Conservation (phyloP, 1,284 basidiomycete species). For the Trichosporon faecale region DNA sequence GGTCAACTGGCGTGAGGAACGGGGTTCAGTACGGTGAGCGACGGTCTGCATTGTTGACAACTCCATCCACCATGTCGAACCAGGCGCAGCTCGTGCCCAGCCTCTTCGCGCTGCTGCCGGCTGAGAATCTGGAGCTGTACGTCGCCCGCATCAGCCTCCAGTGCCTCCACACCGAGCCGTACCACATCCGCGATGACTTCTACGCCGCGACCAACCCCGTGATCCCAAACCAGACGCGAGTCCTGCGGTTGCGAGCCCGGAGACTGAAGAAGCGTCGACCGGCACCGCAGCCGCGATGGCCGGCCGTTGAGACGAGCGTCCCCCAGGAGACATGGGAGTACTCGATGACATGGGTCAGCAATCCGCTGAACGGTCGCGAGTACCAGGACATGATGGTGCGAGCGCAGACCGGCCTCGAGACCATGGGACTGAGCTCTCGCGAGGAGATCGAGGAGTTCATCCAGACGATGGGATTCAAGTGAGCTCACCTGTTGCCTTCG, state of each 20-base stretch:
- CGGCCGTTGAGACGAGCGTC: neutral
- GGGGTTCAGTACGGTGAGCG: neutral
- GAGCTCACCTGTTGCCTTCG: conserved; percentile 20
- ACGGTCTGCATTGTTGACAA: neutral
- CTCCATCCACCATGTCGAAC: conserved; percentile 18
- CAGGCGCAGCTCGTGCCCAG: conserved; percentile 36
- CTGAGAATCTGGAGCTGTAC: conserved; percentile 27
- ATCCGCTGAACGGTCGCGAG: conserved; percentile 36
- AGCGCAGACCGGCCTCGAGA: conserved; percentile 36
- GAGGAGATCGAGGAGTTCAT: conserved; percentile 42
- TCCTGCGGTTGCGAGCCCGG: conserved; percentile 25
- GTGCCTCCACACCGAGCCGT: conserved; percentile 33
- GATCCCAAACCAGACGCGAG: conserved; percentile 33
- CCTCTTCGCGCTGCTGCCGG: conserved; percentile 39
- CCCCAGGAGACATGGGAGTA: conserved; percentile 24
- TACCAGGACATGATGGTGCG: conserved; percentile 40
- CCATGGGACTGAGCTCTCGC: conserved; percentile 25
- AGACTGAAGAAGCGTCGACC: neutral
- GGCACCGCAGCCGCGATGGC: conserved; percentile 7
- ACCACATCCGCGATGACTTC: conserved; percentile 33
- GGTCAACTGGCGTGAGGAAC: neutral
- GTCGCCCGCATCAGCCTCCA: conserved; percentile 37
- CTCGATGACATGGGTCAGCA: conserved; percentile 35
- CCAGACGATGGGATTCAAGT: conserved; percentile 39
- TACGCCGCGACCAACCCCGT: conserved; percentile 37